Conservation (phyloP, 1,284 basidiomycete genomes). For the Ceratobasidium sp. region DNA sequence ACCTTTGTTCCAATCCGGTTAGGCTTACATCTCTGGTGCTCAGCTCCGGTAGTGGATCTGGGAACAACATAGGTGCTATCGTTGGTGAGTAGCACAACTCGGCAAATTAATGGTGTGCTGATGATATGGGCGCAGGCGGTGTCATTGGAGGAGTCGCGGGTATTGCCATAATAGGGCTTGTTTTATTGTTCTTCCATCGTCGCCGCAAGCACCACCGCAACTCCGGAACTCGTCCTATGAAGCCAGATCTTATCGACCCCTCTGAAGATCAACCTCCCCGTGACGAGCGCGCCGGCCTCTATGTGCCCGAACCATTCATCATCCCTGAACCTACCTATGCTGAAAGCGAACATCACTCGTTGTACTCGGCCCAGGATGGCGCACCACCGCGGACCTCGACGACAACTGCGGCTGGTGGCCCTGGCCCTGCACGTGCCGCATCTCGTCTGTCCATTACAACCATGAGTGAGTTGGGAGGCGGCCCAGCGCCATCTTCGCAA, state of each 20-base stretch:
- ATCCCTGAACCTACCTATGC: constrained; percentile 60
- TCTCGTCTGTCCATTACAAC: constrained; percentile 22
- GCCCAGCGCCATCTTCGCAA: constrained; percentile 43
- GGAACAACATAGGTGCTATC: constrained; percentile 63
- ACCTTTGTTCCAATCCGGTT: background rate
- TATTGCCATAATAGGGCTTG: constrained; percentile 55
- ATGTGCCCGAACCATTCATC: constrained; percentile 74
- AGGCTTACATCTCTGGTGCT: background rate
- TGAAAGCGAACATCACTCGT: constrained; percentile 44
- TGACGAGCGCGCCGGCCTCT: constrained; percentile 52
- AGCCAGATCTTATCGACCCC: constrained; percentile 29
- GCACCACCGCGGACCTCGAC: background rate
- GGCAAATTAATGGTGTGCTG: background rate
- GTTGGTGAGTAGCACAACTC: constrained; percentile 56
- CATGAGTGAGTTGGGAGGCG: constrained; percentile 4
- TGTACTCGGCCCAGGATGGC: constrained; percentile 16
- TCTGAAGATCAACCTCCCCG: constrained; percentile 15
- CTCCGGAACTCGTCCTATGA: constrained; percentile 27
- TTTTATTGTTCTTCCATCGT: constrained; percentile 61
- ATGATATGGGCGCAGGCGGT: background rate
- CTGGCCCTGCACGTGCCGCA: background rate
- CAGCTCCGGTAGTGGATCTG: constrained; percentile 10
- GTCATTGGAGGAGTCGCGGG: constrained; percentile 62
- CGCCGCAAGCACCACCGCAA: constrained; percentile 49
- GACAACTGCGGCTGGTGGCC: background rate